Percentiles rank a stretch among this genome's conserved stretches.
Conservation (phyloP, 768 basidiomycete species). For the Leccinum rimulosum region DNA sequence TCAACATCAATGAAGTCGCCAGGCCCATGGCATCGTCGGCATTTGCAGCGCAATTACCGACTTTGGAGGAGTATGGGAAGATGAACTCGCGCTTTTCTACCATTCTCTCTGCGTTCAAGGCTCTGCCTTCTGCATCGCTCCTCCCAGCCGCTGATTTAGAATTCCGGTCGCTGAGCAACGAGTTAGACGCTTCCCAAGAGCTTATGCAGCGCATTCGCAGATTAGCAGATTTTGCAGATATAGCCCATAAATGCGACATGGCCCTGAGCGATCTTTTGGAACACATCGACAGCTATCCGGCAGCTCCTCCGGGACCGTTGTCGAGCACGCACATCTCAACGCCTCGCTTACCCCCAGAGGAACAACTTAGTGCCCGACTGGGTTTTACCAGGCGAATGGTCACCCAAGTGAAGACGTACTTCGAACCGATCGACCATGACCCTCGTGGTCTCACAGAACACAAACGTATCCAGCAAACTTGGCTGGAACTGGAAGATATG, state of each 20-base stretch:
- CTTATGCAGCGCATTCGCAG: constrained; percentile 50
- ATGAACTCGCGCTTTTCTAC: constrained; percentile 46
- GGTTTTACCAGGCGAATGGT: constrained; percentile 58
- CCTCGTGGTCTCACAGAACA: constrained; percentile 57
- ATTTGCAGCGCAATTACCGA: constrained; percentile 49
- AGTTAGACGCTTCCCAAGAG: constrained; percentile 50
- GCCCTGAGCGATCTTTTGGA: constrained; percentile 82
- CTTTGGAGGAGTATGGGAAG: constrained; percentile 42
- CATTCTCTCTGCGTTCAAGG: constrained; percentile 44
- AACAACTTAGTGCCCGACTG: constrained; percentile 62
- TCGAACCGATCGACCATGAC: constrained; percentile 52
- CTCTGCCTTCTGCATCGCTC: constrained; percentile 44
- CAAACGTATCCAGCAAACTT: constrained; percentile 72
- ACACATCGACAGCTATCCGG: constrained; percentile 82
- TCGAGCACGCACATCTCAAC: constrained; percentile 49
- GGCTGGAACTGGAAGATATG: constrained; percentile 82
- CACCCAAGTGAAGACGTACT: constrained; percentile 42
- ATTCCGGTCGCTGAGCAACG: constrained; percentile 55
- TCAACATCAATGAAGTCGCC: constrained; percentile 56
- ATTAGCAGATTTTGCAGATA: constrained; percentile 52
- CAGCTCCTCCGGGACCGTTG: constrained; percentile 48
- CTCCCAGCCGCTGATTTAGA: constrained; percentile 51
- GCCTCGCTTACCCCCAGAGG: constrained; percentile 51
- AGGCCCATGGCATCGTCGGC: constrained; percentile 38
- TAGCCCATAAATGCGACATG: constrained; percentile 60